Evolutionary conservation across 2,329 filamentous ascomycete genomes (phyloP).

Genomic region (Herpomyces periplanetae): DNA sequence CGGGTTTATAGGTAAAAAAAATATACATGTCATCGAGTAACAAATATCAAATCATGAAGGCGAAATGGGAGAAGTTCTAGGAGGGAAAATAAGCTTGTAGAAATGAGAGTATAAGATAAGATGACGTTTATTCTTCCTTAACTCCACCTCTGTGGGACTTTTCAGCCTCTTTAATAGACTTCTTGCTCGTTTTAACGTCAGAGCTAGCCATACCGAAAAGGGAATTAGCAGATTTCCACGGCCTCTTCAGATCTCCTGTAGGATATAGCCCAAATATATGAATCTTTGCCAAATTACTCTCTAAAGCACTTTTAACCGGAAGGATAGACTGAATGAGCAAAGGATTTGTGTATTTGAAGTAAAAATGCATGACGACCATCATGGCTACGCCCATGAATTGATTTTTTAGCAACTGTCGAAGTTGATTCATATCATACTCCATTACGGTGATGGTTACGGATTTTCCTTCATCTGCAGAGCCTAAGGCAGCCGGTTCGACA

Average conservation of each 20-base stretch:
- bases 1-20: no score
- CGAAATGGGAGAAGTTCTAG: no score
- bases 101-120: no score
- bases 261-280: conserved; percentile 60
- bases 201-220: conserved; percentile 31
- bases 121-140: conserved; percentile 33
- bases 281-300: conserved; percentile 85
- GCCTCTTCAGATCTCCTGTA: conserved; percentile 58
- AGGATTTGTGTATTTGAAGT: conserved; percentile 98
- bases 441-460: conserved; percentile 83
- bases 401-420: conserved; percentile 46
- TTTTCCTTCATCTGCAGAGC: conserved; percentile 70
- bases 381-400: conserved; percentile 88
- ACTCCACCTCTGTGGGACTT: conserved; percentile 27
- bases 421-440: conserved; percentile 62
- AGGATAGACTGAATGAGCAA: conserved; percentile 96
- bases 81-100: no score
- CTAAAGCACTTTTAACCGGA: conserved; percentile 72
- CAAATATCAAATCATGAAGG: no score
- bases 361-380: conserved; percentile 95
- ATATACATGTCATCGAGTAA: no score
- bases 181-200: conserved; percentile 61
- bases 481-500: conserved; percentile 75
- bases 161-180: conserved; percentile 41
- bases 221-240: conserved; percentile 55